Evolutionary conservation across 1,139 yeast genomes (phyloP).

Genomic region (Yamadazyma friedrichii): DNA sequence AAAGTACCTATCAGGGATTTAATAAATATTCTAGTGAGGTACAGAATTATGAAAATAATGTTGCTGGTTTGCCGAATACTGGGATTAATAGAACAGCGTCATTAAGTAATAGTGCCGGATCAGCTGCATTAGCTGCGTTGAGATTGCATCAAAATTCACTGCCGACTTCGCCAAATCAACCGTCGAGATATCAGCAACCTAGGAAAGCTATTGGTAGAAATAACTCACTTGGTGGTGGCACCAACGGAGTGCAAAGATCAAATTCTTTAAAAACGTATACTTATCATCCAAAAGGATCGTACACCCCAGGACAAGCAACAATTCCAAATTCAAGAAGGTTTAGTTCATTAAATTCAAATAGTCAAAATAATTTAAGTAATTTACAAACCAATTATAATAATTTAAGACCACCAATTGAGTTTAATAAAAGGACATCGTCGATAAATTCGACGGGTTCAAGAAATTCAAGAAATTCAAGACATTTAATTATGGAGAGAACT

Average conservation of each 20-base stretch:
- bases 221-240: slow-evolving; percentile 14
- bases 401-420: neutral
- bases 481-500: neutral
- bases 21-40: slow-evolving; percentile 35
- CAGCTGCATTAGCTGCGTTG: slow-evolving; percentile 47
- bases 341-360: slow-evolving; percentile 17
- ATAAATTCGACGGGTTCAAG: neutral
- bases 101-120: slow-evolving; percentile 35
- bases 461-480: neutral
- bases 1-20: slow-evolving; percentile 34
- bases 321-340: slow-evolving; percentile 20
- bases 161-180: neutral
- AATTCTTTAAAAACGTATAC: slow-evolving; percentile 24
- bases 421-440: neutral
- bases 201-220: slow-evolving; percentile 9
- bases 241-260: slow-evolving; percentile 5
- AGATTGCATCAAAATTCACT: slow-evolving; percentile 27
- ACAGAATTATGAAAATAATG: slow-evolving; percentile 24
- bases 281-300: slow-evolving; percentile 44
- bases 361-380: slow-evolving; percentile 5
- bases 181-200: neutral
- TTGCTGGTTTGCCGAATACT: slow-evolving; percentile 26
- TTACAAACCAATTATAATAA: slow-evolving; percentile 2
- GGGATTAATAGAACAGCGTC: slow-evolving; percentile 15
- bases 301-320: slow-evolving; percentile 29